Evolutionary conservation across 2,329 filamentous ascomycete genomes (phyloP), one percentile per base, ranked within the genome.

Genomic region (Sphaerulina populicola): DNA sequence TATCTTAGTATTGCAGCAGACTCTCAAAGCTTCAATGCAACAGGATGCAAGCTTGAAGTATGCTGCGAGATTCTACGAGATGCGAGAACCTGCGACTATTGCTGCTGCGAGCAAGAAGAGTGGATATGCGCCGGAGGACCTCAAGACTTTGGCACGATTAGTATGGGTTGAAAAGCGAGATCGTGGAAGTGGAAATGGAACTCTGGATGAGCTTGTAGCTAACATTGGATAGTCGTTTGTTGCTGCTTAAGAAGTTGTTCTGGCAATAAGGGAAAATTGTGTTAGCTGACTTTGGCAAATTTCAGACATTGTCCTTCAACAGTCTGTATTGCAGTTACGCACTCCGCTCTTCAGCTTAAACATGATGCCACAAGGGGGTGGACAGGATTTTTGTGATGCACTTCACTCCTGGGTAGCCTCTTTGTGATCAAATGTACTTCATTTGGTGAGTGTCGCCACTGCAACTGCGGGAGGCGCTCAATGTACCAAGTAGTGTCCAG

Each of bases 1-100:
- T 67, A 88, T 96, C 44, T 77, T 96, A 21, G 93, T 98, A 37
- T 74, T 98, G 46, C 91, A 97, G 70, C 93, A 98, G 67, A 96
- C 95, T 63, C 80, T 98, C 49, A 95, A 95, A 73, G 94, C 94
- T 59, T 83, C 54, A 15, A 59, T 98, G 47, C 88, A 93, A 68
- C 75, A 79, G 1, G 78, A 78, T 7, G 83, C 86, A 2, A 76
- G 79, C 51, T 73, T 91, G 27, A 74, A 75, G 3, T 73, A 79
- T 33, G 79, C 83, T 1, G 77, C 80, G 15, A 76, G 79, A 52
- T 91, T 85, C 70, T 90, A 82, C 63, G 76, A 77, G 15, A 68
- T 91, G 64, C 83, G 83, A 4, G 80, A 77, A 53, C 69, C 65
- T 38, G 69, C 69, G 27, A 66, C 66, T 4, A 71, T 78, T 46